Evolutionary conservation across 2,329 filamentous ascomycete genomes (phyloP).

Genomic region (Ambrosiella beaveri): DNA sequence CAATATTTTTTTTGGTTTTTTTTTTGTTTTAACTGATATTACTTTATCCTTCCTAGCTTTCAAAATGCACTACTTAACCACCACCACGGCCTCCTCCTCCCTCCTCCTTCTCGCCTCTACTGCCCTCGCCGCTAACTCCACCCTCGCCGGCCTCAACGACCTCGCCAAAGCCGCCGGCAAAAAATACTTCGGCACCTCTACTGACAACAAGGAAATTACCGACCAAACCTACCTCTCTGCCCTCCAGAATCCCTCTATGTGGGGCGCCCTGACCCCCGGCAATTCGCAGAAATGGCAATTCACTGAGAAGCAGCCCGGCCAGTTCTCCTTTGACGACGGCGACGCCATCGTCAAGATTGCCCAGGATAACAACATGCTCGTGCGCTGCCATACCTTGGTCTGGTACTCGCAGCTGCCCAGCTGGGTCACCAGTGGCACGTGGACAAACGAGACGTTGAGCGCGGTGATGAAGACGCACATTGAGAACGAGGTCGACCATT

Average conservation of each 20-base stretch:
- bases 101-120: slow-evolving; percentile 16
- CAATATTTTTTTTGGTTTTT: not conserved
- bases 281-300: slow-evolving; percentile 46
- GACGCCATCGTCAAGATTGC: slow-evolving; percentile 32
- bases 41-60: not conserved
- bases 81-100: slow-evolving; percentile 3
- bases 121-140: slow-evolving; percentile 15
- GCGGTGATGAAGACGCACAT: slow-evolving; percentile 38
- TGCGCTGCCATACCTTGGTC: slow-evolving; percentile 40
- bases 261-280: slow-evolving; percentile 43
- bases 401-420: slow-evolving; percentile 31
- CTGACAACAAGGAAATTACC: slow-evolving; percentile 29
- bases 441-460: slow-evolving; percentile 40
- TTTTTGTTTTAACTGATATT: not conserved
- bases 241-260: slow-evolving; percentile 35
- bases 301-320: slow-evolving; percentile 37
- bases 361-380: slow-evolving; percentile 24
- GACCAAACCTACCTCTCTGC: slow-evolving; percentile 33
- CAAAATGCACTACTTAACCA: slow-evolving; percentile 16
- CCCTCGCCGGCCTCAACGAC: slow-evolving; percentile 26
- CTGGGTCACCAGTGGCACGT: slow-evolving; percentile 21
- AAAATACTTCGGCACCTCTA: slow-evolving; percentile 45
- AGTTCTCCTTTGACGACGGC: slow-evolving; percentile 44
- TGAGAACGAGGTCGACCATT: slow-evolving; percentile 37
- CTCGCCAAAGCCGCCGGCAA: slow-evolving; percentile 35